Percentiles rank a stretch among this genome's conserved stretches.
phyloP scores from a whole-genome alignment of 1,284 basidiomycete genomes.

The Mycosarcoma maydis region DNA sequence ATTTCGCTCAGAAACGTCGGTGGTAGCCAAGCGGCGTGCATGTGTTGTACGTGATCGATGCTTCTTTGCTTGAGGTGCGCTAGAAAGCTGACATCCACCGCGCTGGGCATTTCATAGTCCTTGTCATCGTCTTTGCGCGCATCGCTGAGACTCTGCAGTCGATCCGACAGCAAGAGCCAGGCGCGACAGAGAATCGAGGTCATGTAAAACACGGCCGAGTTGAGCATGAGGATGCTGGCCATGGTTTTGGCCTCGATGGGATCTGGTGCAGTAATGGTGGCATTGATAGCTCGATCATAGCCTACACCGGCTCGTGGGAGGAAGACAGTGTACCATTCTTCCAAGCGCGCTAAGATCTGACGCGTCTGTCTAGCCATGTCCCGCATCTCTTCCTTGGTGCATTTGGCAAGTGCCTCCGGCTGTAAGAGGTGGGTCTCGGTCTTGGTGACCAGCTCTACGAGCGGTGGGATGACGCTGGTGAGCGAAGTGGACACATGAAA shows the following conservation, averaged over 20 bases:
- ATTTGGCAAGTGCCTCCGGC: conserved; percentile 14
- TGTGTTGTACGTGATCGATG: conserved; percentile 21
- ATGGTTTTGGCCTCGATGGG: conserved; percentile 14
- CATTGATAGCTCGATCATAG: conserved; percentile 10
- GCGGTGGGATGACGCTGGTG: conserved; percentile 10
- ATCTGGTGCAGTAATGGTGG: conserved; percentile 3
- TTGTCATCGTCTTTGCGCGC: background rate
- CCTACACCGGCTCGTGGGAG: conserved; percentile 15
- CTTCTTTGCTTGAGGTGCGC: conserved; percentile 15
- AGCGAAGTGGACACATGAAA: background rate
- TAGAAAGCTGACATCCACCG: conserved; percentile 13
- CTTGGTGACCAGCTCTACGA: conserved; percentile 17
- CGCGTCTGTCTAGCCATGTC: conserved; percentile 30
- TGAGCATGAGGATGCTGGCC: conserved; percentile 25
- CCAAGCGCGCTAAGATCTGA: conserved; percentile 11
- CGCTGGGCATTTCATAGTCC: conserved; percentile 12
- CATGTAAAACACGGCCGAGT: conserved; percentile 27
- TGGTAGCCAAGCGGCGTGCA: conserved; percentile 27
- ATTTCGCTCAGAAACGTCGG: conserved; percentile 24
- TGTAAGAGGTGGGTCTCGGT: conserved; percentile 17
- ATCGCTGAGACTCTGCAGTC: conserved; percentile 22
- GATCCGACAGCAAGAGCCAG: conserved; percentile 29
- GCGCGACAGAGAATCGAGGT: conserved; percentile 24
- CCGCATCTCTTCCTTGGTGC: conserved; percentile 31
- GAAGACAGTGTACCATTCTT: conserved; percentile 19